Evolutionary conservation across 192 early-diverging fungal species (phyloP).

Genomic region (Entrophospora sp.): DNA sequence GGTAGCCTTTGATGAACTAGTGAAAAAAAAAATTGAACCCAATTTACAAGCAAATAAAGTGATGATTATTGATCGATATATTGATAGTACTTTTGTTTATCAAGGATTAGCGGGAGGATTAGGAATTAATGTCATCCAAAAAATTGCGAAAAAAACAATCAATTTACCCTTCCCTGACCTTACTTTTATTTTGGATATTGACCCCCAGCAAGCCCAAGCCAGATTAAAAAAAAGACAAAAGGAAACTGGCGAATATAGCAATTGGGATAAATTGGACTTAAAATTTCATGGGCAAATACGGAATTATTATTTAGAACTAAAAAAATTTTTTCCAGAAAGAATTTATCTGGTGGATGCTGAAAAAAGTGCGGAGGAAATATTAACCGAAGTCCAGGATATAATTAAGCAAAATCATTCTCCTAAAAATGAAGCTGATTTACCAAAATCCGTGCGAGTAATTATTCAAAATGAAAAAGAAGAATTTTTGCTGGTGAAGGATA

Average conservation of each 20-base stretch:
- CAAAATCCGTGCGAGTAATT: background rate
- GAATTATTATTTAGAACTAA: conserved; percentile 10
- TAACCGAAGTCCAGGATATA: background rate
- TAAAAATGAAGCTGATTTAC: background rate
- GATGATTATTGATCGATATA: background rate
- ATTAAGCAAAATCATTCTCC: background rate
- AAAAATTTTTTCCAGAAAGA: conserved; percentile 8
- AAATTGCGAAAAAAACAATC: background rate
- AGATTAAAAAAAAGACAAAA: conserved; percentile 8
- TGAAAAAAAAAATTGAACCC: background rate
- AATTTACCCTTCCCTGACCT: background rate
- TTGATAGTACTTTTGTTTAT: conserved; percentile 11
- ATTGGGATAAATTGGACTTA: conserved; percentile 7
- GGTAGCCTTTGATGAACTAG: background rate
- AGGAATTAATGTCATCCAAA: background rate
- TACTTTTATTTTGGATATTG: conserved; percentile 3
- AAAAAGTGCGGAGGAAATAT: background rate
- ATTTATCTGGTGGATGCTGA: background rate
- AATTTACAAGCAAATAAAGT: background rate
- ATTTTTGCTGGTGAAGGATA: conserved; percentile 11
- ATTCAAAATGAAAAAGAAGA: conserved; percentile 14
- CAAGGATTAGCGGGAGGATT: background rate
- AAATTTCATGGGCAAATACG: background rate
- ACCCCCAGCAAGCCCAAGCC: background rate
- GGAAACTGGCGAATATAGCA: conserved; percentile 7